A percentile compares a stretch with the other conserved stretches of the same genome.
These are phyloP conservation scores for Moelleriella libera DNA, from an alignment of 2,329 filamentous ascomycete species.

Conservation along the genomic window DNA sequence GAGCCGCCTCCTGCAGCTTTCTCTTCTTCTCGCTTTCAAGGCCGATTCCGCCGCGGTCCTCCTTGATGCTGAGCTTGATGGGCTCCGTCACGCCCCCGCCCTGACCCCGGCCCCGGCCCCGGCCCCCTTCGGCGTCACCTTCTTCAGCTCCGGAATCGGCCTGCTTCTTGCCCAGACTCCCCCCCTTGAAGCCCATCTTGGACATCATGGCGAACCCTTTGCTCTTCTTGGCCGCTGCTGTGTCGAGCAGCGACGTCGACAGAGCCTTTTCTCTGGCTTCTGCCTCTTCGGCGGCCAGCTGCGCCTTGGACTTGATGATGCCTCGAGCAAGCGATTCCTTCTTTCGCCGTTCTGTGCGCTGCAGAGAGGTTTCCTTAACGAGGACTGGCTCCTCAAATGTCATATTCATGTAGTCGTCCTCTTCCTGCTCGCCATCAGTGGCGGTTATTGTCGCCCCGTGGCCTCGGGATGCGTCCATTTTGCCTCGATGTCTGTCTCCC, in stretches of 20 bases:
- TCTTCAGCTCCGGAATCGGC: slow-evolving; percentile 21
- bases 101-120: background rate
- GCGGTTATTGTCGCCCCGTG: too few species aligned
- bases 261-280: slow-evolving; percentile 63
- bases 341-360: slow-evolving; percentile 37
- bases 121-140: background rate
- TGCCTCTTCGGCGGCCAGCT: slow-evolving; percentile 62
- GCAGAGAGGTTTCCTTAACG: slow-evolving; percentile 37
- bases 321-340: slow-evolving; percentile 55
- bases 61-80: slow-evolving; percentile 61
- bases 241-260: slow-evolving; percentile 55
- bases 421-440: slow-evolving; percentile 42
- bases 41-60: slow-evolving; percentile 71
- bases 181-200: slow-evolving; percentile 81
- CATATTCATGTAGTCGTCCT: slow-evolving; percentile 98
- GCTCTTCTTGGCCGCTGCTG: slow-evolving; percentile 42
- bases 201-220: slow-evolving; percentile 96
- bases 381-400: slow-evolving; percentile 55
- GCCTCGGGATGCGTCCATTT: too few species aligned
- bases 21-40: slow-evolving; percentile 73
- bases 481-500: too few species aligned
- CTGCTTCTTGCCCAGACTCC: slow-evolving; percentile 50
- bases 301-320: slow-evolving; percentile 64
- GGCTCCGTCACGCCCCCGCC: slow-evolving; percentile 43
- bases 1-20: slow-evolving; percentile 48